phyloP scores from a whole-genome alignment of 2,329 filamentous ascomycete genomes.

The Colletotrichum siamense region DNA sequence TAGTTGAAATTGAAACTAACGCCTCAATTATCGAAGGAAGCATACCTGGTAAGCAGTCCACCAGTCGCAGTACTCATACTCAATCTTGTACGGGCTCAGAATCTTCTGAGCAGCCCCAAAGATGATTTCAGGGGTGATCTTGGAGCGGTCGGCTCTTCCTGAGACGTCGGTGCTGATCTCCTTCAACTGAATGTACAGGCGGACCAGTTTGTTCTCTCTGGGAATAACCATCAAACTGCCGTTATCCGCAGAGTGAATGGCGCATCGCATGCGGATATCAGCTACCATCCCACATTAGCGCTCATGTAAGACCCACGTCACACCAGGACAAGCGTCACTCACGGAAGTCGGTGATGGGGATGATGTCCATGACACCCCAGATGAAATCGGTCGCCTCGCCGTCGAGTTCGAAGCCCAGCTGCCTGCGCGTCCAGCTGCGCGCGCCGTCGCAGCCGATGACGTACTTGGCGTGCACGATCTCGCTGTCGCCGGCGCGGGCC shows the following conservation, averaged over 20 bases:
- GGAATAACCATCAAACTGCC: constrained; percentile 71
- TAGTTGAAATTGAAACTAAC: neutral
- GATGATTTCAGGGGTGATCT: constrained; percentile 68
- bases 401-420: constrained; percentile 60
- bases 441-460: constrained; percentile 74
- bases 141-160: constrained; percentile 58
- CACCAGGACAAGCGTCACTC: neutral
- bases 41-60: constrained; percentile 69
- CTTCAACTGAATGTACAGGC: constrained; percentile 70
- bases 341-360: constrained; percentile 53
- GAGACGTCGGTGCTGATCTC: constrained; percentile 45
- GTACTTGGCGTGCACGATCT: constrained; percentile 63
- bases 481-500: constrained; percentile 38
- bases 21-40: rapidly evolving
- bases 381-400: constrained; percentile 59
- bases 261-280: constrained; percentile 63
- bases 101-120: constrained; percentile 67
- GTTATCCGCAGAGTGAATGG: constrained; percentile 59
- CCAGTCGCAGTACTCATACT: constrained; percentile 69
- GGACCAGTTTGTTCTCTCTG: constrained; percentile 65
- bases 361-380: constrained; percentile 49
- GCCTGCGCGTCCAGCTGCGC: constrained; percentile 67
- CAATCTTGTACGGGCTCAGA: constrained; percentile 69
- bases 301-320: neutral
- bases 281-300: neutral